Conservation (phyloP, 768 basidiomycete species). For the Nevesoporus exiguus region DNA sequence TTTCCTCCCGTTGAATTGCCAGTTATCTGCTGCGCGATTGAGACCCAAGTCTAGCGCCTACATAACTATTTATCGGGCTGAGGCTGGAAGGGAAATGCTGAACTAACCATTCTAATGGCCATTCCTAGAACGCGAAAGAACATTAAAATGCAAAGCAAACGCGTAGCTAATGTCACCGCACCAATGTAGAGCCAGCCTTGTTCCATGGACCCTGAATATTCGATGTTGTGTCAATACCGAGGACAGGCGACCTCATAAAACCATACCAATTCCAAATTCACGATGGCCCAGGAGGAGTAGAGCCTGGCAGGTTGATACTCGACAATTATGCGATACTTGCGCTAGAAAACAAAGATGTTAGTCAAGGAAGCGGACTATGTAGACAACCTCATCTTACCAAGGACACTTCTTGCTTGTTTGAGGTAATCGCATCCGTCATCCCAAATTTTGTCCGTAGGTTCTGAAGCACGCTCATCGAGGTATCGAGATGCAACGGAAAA, state of each 20-base stretch:
- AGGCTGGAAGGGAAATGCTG: slow-evolving; percentile 7
- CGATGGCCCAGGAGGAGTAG: slow-evolving; percentile 76
- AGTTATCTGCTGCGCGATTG: slow-evolving; percentile 73
- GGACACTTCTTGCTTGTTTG: slow-evolving; percentile 54
- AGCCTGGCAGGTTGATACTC: slow-evolving; percentile 77
- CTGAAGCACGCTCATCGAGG: slow-evolving; percentile 44
- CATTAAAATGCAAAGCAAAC: not conserved
- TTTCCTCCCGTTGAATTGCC: slow-evolving; percentile 60
- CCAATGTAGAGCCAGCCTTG: slow-evolving; percentile 85
- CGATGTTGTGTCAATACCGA: slow-evolving; percentile 12
- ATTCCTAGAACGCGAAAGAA: slow-evolving; percentile 42
- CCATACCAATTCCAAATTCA: slow-evolving; percentile 78
- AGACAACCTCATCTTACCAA: slow-evolving; percentile 45
- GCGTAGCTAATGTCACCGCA: slow-evolving; percentile 22
- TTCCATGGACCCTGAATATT: slow-evolving; percentile 63
- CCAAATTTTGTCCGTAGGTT: slow-evolving; percentile 59
- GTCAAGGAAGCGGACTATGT: not conserved
- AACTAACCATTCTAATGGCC: slow-evolving; percentile 69
- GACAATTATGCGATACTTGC: slow-evolving; percentile 60
- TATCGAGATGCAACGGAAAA: slow-evolving; percentile 81
- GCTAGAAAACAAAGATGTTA: slow-evolving; percentile 35
- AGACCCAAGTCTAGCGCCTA: slow-evolving; percentile 80
- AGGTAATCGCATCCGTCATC: slow-evolving; percentile 66
- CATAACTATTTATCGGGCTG: slow-evolving; percentile 3
- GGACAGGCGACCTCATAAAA: not conserved